A percentile compares a stretch with the other conserved stretches of the same genome.
Evolutionary conservation across 371 early-diverging fungal species (phyloP).

Genomic region (Pancytospora epiphaga): DNA sequence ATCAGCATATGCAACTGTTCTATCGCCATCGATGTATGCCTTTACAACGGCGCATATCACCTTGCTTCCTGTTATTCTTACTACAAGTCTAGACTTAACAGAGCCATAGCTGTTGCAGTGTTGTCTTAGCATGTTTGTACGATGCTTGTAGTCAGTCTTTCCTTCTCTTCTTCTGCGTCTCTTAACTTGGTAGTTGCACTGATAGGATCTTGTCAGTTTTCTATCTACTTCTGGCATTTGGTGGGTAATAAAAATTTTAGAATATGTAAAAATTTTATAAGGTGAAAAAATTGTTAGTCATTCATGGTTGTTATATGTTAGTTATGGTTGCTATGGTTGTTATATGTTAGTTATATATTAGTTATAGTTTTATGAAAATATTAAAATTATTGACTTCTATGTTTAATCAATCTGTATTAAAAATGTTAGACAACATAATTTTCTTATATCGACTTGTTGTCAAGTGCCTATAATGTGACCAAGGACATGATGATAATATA

Average conservation of each 20-base stretch:
- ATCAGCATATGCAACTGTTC: constrained; percentile 89
- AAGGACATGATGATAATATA: too few relatives aligned
- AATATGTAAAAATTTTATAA: constrained; percentile 22
- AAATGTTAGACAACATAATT: too few relatives aligned
- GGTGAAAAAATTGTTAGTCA: too few relatives aligned
- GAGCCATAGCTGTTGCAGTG: constrained; percentile 99
- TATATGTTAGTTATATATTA: too few relatives aligned
- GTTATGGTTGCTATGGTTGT: too few relatives aligned
- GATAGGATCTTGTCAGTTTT: constrained; percentile 65
- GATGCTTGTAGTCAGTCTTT: constrained; percentile 99
- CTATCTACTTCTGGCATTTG: constrained; percentile 32
- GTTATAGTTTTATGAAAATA: too few relatives aligned
- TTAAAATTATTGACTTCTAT: too few relatives aligned
- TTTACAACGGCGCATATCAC: constrained; percentile 91
- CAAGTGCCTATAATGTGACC: too few relatives aligned
- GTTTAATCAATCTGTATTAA: too few relatives aligned
- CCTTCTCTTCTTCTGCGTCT: constrained; percentile 69
- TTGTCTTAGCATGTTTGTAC: constrained; percentile 91
- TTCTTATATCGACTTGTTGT: too few relatives aligned
- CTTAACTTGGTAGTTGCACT: constrained; percentile 64
- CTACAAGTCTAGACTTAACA: constrained; percentile 97
- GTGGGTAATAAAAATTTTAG: constrained; percentile 21
- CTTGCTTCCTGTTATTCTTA: constrained; percentile 95
- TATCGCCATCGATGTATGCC: constrained; percentile 94
- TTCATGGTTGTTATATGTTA: too few relatives aligned